These are phyloP conservation scores for Helianthus annuus DNA, from an alignment of 129 eudicot genomes.

Conservation along the genomic window DNA sequence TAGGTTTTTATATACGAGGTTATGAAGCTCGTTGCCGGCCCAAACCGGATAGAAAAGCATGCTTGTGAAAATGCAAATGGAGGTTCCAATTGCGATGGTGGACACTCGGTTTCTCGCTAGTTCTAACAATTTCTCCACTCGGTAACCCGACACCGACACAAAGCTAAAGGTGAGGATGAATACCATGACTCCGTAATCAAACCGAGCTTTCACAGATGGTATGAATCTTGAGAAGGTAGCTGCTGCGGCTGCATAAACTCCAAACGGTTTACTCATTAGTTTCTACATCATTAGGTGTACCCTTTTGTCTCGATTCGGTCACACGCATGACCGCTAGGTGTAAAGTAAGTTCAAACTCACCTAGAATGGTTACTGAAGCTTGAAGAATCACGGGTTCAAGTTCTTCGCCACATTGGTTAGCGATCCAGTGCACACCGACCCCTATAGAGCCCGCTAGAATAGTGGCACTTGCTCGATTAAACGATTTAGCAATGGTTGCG, in stretches of 20 bases:
- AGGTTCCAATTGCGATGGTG: constrained; percentile 76
- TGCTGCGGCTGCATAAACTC: constrained; percentile 61
- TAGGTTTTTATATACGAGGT: constrained; percentile 55
- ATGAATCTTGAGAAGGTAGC: constrained; percentile 81
- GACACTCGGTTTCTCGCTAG: constrained; percentile 65
- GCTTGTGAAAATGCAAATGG: constrained; percentile 62
- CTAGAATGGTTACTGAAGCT: constrained; percentile 64
- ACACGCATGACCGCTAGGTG: background rate
- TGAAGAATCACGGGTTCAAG: constrained; percentile 75
- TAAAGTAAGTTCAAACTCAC: constrained; percentile 30
- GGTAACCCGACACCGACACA: constrained; percentile 80
- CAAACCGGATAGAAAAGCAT: constrained; percentile 79
- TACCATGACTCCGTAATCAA: constrained; percentile 83
- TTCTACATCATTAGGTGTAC: constrained; percentile 20
- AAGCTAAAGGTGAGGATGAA: constrained; percentile 90
- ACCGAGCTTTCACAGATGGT: constrained; percentile 75
- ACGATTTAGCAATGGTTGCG: constrained; percentile 69
- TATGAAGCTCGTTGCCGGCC: constrained; percentile 90
- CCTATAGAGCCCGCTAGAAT: constrained; percentile 76
- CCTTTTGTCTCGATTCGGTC: background rate
- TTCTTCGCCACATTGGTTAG: constrained; percentile 63
- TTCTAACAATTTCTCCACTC: constrained; percentile 72
- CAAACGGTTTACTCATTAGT: constrained; percentile 22
- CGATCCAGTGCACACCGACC: constrained; percentile 82
- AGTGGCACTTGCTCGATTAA: constrained; percentile 69